These are phyloP conservation scores for Hemileccinum impolitum DNA, from an alignment of 768 basidiomycete species.

Conservation along the genomic window DNA sequence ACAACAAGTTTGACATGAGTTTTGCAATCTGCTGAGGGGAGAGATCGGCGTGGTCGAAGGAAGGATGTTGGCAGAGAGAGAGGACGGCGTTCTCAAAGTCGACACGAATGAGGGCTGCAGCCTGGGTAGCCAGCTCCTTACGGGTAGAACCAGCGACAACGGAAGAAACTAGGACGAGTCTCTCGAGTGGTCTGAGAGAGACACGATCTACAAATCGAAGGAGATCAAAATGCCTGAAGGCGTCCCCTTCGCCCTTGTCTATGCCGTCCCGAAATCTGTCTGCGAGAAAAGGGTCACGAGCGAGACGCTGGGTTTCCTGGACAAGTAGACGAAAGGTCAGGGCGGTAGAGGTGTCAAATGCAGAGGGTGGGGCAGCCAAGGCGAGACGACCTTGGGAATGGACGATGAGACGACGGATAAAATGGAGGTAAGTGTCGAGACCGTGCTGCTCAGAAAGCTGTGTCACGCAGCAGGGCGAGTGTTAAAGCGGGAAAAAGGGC, in stretches of 20 bases:
- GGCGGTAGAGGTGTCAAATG: constrained; percentile 71
- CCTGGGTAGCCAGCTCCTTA: constrained; percentile 56
- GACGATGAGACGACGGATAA: constrained; percentile 92
- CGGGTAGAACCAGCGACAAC: constrained; percentile 62
- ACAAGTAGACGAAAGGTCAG: constrained; percentile 82
- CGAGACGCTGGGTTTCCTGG: constrained; percentile 85
- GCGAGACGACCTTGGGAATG: constrained; percentile 75
- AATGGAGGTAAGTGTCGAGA: constrained; percentile 94
- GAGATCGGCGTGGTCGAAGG: constrained; percentile 80
- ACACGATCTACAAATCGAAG: constrained; percentile 79
- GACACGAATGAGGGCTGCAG: constrained; percentile 62
- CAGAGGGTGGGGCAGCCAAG: constrained; percentile 54
- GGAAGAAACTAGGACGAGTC: constrained; percentile 71
- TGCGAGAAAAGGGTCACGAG: constrained; percentile 85
- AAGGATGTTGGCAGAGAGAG: constrained; percentile 73
- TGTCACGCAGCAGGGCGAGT: constrained; percentile 17
- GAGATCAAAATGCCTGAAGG: constrained; percentile 82
- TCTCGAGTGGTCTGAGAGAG: constrained; percentile 75
- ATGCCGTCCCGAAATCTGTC: constrained; percentile 89
- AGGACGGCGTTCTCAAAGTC: constrained; percentile 80
- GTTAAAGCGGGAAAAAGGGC: constrained; percentile 5
- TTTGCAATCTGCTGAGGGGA: constrained; percentile 71
- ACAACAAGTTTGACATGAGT: constrained; percentile 77
- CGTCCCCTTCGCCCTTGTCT: constrained; percentile 82
- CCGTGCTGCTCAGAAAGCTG: constrained; percentile 97